A percentile compares a stretch with the other conserved stretches of the same genome.
Evolutionary conservation across 1,284 basidiomycete species (phyloP).

Genomic region (Rhodotorula sp.): DNA sequence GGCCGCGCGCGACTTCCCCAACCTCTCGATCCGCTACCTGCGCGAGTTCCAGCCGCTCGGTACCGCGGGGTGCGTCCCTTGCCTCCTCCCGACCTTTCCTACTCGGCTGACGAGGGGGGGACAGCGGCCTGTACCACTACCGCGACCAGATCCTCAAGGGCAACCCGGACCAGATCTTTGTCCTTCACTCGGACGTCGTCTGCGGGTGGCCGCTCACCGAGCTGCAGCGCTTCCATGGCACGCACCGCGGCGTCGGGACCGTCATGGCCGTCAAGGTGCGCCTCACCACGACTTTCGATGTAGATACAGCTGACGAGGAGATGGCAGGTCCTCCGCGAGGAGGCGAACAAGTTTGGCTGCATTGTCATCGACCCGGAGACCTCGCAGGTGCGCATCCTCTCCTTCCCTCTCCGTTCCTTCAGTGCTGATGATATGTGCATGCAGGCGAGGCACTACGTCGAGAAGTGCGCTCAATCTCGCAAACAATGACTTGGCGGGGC

Average conservation of each 20-base stretch:
- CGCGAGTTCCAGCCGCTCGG: conserved; percentile 58
- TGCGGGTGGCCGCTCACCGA: conserved; percentile 53
- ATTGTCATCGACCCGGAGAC: conserved; percentile 56
- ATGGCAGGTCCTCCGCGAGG: conserved; percentile 53
- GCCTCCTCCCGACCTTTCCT: conserved; percentile 17
- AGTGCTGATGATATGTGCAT: background rate
- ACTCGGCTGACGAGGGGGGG: too few relatives aligned
- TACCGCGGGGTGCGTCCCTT: conserved; percentile 53
- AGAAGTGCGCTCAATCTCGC: conserved; percentile 42
- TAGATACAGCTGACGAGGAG: background rate
- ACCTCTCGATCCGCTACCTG: conserved; percentile 56
- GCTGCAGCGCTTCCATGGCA: conserved; percentile 55
- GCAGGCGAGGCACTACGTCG: conserved; percentile 1
- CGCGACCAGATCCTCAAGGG: conserved; percentile 57
- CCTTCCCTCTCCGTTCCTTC: too few relatives aligned
- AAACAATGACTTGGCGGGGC: too few relatives aligned
- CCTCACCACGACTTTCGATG: background rate
- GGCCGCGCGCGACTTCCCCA: conserved; percentile 56
- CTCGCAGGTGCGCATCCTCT: conserved; percentile 22
- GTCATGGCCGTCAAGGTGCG: conserved; percentile 56
- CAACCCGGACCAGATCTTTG: conserved; percentile 56
- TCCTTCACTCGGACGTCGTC: conserved; percentile 59
- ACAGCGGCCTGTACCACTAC: conserved; percentile 46
- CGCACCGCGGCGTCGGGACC: conserved; percentile 57
- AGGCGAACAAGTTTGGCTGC: conserved; percentile 56